Conservation (phyloP, 2,329 filamentous ascomycete species). For the Xylaria sp. region DNA sequence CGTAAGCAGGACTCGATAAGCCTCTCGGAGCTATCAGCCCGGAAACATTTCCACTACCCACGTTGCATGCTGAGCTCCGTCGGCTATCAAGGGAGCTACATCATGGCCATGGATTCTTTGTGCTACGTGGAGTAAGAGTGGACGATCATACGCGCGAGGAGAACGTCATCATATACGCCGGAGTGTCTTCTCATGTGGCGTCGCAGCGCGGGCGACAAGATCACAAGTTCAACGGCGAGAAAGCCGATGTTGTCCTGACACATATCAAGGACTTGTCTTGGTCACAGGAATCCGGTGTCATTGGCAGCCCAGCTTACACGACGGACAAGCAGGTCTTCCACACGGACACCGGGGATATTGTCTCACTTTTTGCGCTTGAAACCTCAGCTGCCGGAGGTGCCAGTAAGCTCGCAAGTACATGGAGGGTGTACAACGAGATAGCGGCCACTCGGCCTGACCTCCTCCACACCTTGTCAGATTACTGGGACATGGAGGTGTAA, state of each 20-base stretch:
- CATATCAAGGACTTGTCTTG: constrained; percentile 71
- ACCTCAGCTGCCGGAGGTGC: constrained; percentile 66
- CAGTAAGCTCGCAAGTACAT: constrained; percentile 68
- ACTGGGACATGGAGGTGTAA: constrained; percentile 62
- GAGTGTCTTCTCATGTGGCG: constrained; percentile 69
- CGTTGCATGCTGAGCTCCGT: constrained; percentile 61
- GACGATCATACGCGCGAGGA: constrained; percentile 65
- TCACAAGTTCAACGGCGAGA: constrained; percentile 56
- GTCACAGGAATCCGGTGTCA: constrained; percentile 52
- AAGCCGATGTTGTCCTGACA: constrained; percentile 63
- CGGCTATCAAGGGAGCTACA: constrained; percentile 66
- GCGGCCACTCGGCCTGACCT: constrained; percentile 68
- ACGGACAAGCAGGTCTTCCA: constrained; percentile 54
- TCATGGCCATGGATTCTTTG: constrained; percentile 69
- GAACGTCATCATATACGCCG: constrained; percentile 69
- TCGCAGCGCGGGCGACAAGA: constrained; percentile 65
- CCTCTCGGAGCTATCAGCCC: constrained; percentile 57
- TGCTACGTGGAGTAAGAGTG: constrained; percentile 67
- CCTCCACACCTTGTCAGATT: constrained; percentile 65
- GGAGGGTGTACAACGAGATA: constrained; percentile 72
- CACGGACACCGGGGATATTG: constrained; percentile 69
- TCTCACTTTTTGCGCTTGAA: constrained; percentile 66
- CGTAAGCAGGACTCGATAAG: constrained; percentile 39
- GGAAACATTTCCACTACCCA: constrained; percentile 67
- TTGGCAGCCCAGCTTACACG: constrained; percentile 60